Base-by-base conservation (phyloP, 129 eudicot genomes). In the Centaurea solstitialis region DNA sequence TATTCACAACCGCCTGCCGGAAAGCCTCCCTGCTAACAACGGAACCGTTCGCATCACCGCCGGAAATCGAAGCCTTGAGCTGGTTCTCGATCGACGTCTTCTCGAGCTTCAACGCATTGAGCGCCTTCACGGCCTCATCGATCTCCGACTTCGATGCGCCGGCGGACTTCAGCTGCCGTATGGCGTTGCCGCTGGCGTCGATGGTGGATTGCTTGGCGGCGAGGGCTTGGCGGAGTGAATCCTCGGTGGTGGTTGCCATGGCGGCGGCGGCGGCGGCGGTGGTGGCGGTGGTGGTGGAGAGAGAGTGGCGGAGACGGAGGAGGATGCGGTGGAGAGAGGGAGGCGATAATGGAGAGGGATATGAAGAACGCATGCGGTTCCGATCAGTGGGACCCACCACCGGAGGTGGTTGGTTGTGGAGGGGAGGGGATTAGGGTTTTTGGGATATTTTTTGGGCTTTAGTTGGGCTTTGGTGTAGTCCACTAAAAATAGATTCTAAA, bases 1-100 rank as follows among this genome's bases (percentile, higher is more conserved):
- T 91, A 62, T 91, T 91, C 30, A 80, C 87, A 37, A 91, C 90
- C 23, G 88, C 87, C 72, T 87, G 91, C 28, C 97, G 87, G 45
- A 89, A 89, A 2, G 93, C 87, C 4, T 91, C 97, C 61, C 81
- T 80, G 67, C 75, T 78, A 7, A 30, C 7, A 70, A 30, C 86
- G 15, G 72, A 70, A 9, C 81, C 83, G 35, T 76, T 77, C 5
- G 67, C 75, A 11, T 75, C 83, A 18, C 84, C 81, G 2, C 84
- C 81, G 4, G 85, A 61, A 70, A 81, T 39, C 6, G 84, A 68
- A 23, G 91, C 87, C 28, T 77, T 81, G 20, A 89, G 85, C 37
- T 89, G 86, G 68, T 23, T 74, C 81, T 89, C 91, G 20, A 87
- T 83, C 13, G 80, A 70, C 0, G 89, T 24, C 24, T 87, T 89